phyloP scores from a whole-genome alignment of 2,329 filamentous ascomycete genomes.

The Phymatotrichopsis omnivora region DNA sequence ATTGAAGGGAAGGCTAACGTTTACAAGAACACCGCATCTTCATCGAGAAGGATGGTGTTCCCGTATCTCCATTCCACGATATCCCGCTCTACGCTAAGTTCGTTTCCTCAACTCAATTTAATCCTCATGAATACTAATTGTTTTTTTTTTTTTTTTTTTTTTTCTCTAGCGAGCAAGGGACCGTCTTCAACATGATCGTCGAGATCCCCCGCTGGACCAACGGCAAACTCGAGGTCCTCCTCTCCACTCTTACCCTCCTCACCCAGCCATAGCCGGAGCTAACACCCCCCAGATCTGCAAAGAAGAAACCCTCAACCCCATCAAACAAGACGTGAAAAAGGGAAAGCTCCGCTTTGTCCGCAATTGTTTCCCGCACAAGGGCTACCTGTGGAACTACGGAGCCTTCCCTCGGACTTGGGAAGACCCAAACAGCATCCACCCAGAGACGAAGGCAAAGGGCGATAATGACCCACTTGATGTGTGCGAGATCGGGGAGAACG shows the following conservation, averaged over 20 bases:
- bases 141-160: neutral
- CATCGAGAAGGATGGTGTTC: conserved; percentile 93
- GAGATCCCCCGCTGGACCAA: conserved; percentile 99
- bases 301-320: conserved; percentile 95
- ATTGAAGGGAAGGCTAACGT: conserved; percentile 3
- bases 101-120: conserved; percentile 33
- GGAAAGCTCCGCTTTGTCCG: conserved; percentile 98
- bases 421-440: conserved; percentile 90
- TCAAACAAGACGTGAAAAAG: conserved; percentile 99
- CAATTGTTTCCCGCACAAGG: conserved; percentile 99
- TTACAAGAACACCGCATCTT: conserved; percentile 77
- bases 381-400: conserved; percentile 99
- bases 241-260: no score
- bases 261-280: neutral
- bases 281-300: conserved; percentile 72
- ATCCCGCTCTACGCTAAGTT: conserved; percentile 95
- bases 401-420: conserved; percentile 99
- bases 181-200: conserved; percentile 96
- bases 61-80: conserved; percentile 94
- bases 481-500: conserved; percentile 98
- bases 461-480: conserved; percentile 99
- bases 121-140: neutral
- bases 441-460: conserved; percentile 98
- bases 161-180: conserved; percentile 51
- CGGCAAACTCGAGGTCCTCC: conserved; percentile 95